Percentiles rank a stretch among this genome's conserved stretches.
Conservation (phyloP, 768 basidiomycete species). For the Ephemerocybe angulata region DNA sequence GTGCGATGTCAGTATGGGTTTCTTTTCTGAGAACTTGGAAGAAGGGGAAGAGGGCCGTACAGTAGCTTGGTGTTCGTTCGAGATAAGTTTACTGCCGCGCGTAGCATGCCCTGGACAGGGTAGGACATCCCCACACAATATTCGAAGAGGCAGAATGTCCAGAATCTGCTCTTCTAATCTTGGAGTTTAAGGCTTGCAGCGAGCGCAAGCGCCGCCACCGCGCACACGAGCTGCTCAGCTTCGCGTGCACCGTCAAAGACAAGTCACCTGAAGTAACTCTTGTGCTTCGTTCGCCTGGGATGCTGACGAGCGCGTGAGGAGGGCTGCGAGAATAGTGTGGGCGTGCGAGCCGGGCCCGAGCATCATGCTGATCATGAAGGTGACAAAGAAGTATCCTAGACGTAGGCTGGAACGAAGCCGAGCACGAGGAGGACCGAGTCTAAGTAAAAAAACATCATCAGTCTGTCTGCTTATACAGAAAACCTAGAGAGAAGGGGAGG, state of each 20-base stretch:
- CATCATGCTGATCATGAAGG: constrained; percentile 83
- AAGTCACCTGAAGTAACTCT: constrained; percentile 31
- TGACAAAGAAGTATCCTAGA: constrained; percentile 75
- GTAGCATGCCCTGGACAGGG: constrained; percentile 71
- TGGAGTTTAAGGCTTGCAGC: constrained; percentile 42
- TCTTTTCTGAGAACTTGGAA: background rate
- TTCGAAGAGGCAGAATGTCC: constrained; percentile 73
- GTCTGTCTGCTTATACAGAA: too few species aligned
- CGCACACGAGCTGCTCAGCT: constrained; percentile 64
- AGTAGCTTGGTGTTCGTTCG: constrained; percentile 72
- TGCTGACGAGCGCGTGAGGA: constrained; percentile 9
- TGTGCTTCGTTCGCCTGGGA: too few species aligned
- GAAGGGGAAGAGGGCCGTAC: constrained; percentile 34
- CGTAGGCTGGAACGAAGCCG: constrained; percentile 60
- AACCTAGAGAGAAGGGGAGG: background rate
- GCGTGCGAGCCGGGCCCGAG: constrained; percentile 70
- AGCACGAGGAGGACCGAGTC: constrained; percentile 62
- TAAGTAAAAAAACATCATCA: constrained; percentile 23
- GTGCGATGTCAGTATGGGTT: background rate
- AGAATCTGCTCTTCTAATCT: constrained; percentile 54
- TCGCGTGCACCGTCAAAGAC: constrained; percentile 58
- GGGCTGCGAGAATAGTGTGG: constrained; percentile 51
- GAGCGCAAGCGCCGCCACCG: constrained; percentile 53
- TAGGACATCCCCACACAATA: constrained; percentile 79
- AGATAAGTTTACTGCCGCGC: constrained; percentile 60